Percentiles rank a stretch among this genome's conserved stretches.
Evolutionary conservation across 805 yeast species (phyloP).

Genomic region (Scheffersomyces ergatensis): DNA sequence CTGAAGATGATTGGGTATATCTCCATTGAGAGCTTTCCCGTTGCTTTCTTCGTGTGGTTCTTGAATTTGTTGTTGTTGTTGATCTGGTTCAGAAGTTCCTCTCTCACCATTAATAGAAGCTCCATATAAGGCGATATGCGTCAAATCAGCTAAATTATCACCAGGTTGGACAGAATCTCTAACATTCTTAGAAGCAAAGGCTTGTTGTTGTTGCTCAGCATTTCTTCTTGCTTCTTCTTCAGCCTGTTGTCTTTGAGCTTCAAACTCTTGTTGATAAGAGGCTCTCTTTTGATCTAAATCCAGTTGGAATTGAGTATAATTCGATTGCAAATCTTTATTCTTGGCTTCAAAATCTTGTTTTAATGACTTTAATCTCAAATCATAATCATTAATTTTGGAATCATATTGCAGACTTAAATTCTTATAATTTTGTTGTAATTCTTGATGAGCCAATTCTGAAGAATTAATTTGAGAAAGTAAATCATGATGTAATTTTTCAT

Average conservation of each 20-base stretch:
- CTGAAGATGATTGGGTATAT: constrained; percentile 11
- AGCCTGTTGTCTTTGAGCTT: constrained; percentile 3
- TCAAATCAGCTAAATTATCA: constrained; percentile 32
- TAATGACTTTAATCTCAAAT: constrained; percentile 2
- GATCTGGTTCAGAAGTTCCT: neutral
- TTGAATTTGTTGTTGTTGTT: neutral
- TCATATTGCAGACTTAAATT: constrained; percentile 2
- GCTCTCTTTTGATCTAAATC: constrained; percentile 3
- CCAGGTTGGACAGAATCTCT: constrained; percentile 14
- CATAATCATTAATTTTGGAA: constrained; percentile 1
- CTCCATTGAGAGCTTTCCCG: constrained; percentile 3
- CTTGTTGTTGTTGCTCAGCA: neutral
- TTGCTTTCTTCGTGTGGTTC: neutral
- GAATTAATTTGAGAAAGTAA: neutral
- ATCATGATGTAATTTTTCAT: neutral
- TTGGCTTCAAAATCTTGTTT: constrained; percentile 4
- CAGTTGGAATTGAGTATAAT: neutral
- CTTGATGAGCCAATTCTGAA: neutral
- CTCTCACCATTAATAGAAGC: constrained; percentile 29
- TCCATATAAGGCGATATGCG: constrained; percentile 37
- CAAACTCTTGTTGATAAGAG: neutral
- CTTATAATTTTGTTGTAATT: neutral
- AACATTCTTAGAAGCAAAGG: neutral
- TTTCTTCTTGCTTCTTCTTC: constrained; percentile 4
- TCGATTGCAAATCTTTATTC: neutral